Conservation (phyloP, 805 yeast species). For the Debaryomyces prosopidis region DNA sequence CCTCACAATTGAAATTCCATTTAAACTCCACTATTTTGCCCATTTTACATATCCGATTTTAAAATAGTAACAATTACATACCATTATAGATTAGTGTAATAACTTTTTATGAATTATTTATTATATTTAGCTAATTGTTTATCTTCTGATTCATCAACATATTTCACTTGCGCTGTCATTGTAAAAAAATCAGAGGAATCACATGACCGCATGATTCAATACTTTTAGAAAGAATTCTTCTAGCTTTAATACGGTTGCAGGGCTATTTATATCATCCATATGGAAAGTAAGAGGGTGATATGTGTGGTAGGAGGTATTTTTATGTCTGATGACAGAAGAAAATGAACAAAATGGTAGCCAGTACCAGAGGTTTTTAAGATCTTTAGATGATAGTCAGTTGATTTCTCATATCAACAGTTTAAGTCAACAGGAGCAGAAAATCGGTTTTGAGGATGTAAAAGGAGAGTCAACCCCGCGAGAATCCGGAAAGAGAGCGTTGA, state of each 20-base stretch:
- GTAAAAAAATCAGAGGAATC: neutral
- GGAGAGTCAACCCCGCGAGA: neutral
- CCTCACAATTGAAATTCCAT: neutral
- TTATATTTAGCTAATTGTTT: neutral
- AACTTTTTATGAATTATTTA: neutral
- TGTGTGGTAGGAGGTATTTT: no score
- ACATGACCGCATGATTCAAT: neutral
- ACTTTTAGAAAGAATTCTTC: neutral
- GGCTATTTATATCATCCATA: no score
- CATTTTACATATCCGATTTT: neutral
- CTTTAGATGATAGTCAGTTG: conserved; percentile 20
- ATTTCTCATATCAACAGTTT: conserved; percentile 15
- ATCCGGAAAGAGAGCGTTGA: neutral
- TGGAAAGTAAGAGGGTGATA: no score
- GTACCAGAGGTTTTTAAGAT: conserved; percentile 14
- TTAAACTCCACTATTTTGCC: neutral
- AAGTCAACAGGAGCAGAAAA: conserved; percentile 10
- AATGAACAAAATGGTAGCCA: neutral
- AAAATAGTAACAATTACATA: neutral
- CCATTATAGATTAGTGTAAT: neutral
- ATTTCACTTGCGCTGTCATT: neutral
- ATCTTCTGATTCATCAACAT: neutral
- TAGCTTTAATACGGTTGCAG: neutral
- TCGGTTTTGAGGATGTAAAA: neutral
- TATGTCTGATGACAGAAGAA: conserved; percentile 2